phyloP scores from a whole-genome alignment of 2,329 filamentous ascomycete species.

The Aspergillus chevalieri region DNA sequence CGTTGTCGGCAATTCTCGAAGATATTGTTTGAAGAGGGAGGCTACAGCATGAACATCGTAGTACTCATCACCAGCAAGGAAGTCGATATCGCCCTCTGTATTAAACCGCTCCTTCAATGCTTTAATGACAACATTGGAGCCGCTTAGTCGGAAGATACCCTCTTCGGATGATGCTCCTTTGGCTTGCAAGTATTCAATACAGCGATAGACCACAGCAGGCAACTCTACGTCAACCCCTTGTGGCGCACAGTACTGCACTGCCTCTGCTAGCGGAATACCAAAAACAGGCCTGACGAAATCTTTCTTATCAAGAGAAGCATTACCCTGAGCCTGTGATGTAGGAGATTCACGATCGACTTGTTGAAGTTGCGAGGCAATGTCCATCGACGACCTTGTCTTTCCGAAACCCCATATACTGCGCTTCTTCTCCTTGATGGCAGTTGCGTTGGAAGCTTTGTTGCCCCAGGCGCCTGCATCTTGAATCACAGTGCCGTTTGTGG shows the following conservation, averaged over 20 bases:
- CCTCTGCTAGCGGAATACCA: constrained; percentile 76
- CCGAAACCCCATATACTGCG: constrained; percentile 58
- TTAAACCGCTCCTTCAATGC: constrained; percentile 89
- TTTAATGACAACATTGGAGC: constrained; percentile 94
- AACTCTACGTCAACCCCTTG: constrained; percentile 65
- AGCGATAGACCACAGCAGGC: constrained; percentile 90
- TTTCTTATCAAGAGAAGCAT: constrained; percentile 40
- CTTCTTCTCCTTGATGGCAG: constrained; percentile 73
- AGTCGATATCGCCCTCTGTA: constrained; percentile 80
- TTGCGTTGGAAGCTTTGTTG: constrained; percentile 42
- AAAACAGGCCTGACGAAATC: constrained; percentile 68
- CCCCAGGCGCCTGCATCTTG: constrained; percentile 80
- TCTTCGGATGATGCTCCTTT: constrained; percentile 81
- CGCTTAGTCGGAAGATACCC: constrained; percentile 92
- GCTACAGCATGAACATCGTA: constrained; percentile 96
- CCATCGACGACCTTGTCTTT: constrained; percentile 64
- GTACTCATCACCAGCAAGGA: constrained; percentile 70
- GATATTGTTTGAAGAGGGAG: constrained; percentile 85
- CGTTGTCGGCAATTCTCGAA: constrained; percentile 84
- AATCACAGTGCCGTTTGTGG: constrained; percentile 77
- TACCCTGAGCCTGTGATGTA: constrained; percentile 48
- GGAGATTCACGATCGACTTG: constrained; percentile 26
- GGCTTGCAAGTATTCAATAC: constrained; percentile 82
- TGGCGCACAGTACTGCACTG: constrained; percentile 73
- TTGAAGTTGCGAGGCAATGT: constrained; percentile 41